A percentile compares a stretch with the other conserved stretches of the same genome.
Conservation (phyloP, 257 asterid genomes). For the Linderniella brevidens region DNA sequence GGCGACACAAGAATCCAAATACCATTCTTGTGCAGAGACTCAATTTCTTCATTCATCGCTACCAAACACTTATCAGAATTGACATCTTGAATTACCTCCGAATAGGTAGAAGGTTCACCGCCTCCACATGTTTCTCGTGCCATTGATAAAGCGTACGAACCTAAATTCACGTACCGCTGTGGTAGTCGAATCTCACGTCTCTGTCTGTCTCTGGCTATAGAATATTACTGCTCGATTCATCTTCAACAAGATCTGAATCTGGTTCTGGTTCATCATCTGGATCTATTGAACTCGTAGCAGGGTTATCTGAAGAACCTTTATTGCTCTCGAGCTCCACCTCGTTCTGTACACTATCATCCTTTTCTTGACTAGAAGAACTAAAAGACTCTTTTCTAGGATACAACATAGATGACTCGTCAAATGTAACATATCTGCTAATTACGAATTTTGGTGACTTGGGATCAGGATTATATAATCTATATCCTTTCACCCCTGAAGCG, state of each 20-base stretch:
- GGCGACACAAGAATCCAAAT: neutral
- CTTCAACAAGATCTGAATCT: neutral
- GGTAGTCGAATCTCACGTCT: neutral
- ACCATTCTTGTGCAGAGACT: neutral
- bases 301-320: no score
- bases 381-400: neutral
- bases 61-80: neutral
- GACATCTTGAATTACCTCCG: neutral
- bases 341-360: no score
- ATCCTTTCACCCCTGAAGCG: neutral
- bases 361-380: neutral
- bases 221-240: neutral
- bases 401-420: neutral
- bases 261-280: neutral
- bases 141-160: neutral
- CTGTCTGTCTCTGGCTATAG: neutral
- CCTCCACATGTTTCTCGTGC: neutral
- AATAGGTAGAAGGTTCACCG: neutral
- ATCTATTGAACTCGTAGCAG: no score
- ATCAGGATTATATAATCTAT: neutral
- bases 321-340: no score
- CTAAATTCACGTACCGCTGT: neutral
- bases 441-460: neutral
- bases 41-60: neutral
- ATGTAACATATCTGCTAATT: neutral